These are phyloP conservation scores for Fusarium sp. DNA, from an alignment of 2,329 filamentous ascomycete species.

Conservation along the genomic window DNA sequence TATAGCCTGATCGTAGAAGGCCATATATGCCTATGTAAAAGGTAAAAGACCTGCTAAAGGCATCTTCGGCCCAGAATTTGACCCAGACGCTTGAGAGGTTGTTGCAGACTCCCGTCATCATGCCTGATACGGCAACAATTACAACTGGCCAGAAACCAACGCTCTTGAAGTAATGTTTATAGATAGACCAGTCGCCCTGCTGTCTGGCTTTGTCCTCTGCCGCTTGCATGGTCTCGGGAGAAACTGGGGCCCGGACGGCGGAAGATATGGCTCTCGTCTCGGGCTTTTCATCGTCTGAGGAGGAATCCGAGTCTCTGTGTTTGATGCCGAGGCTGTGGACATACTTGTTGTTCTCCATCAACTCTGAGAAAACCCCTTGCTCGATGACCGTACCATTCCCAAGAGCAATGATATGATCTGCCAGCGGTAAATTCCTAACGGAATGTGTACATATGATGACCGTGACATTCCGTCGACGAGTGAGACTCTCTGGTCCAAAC, in stretches of 20 bases:
- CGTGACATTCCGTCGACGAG: conserved; percentile 55
- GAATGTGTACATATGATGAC: conserved; percentile 58
- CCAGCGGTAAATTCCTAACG: conserved; percentile 51
- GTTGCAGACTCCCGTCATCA: conserved; percentile 46
- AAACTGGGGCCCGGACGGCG: background rate
- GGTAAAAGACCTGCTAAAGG: conserved; percentile 35
- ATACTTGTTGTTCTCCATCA: conserved; percentile 54
- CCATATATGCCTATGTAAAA: conserved; percentile 54
- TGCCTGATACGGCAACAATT: conserved; percentile 38
- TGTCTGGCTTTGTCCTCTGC: conserved; percentile 48
- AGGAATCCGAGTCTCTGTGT: conserved; percentile 14
- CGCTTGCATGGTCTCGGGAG: background rate
- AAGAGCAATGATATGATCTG: conserved; percentile 64
- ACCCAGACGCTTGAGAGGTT: conserved; percentile 57
- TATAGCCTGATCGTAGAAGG: conserved; percentile 35
- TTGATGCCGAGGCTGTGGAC: conserved; percentile 56
- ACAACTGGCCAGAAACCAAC: conserved; percentile 40
- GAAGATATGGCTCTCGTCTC: background rate
- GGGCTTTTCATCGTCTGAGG: background rate
- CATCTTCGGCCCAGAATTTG: conserved; percentile 57
- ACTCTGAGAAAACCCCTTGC: conserved; percentile 51
- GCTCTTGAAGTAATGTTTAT: conserved; percentile 53
- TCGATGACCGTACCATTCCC: conserved; percentile 58
- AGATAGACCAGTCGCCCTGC: conserved; percentile 52
- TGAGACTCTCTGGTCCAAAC: conserved; percentile 57